Percentiles rank a stretch among this genome's conserved stretches.
Evolutionary conservation across 2,329 filamentous ascomycete species (phyloP).

Genomic region (Fusarium sp.): DNA sequence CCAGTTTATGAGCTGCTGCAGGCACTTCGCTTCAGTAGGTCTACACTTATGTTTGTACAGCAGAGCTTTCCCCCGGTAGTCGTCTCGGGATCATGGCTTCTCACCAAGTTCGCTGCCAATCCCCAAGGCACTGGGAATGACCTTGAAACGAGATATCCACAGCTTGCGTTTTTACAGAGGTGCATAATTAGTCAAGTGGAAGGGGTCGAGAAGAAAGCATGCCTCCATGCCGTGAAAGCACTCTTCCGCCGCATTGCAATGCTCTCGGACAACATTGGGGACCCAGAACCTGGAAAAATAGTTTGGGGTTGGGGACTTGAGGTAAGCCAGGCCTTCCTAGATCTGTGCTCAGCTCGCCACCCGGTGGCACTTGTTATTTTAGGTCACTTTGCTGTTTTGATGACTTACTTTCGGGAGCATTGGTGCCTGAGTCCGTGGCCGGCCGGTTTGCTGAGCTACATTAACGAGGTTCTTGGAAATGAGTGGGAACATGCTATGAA

Average conservation of each 20-base stretch:
- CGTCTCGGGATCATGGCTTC: neutral
- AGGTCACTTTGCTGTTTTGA: neutral
- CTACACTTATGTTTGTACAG: neutral
- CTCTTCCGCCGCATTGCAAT: neutral
- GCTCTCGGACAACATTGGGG: neutral
- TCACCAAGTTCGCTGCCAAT: neutral
- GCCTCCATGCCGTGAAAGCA: neutral
- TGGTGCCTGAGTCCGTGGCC: neutral
- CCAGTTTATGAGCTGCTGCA: neutral
- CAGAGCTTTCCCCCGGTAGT: neutral
- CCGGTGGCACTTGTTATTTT: neutral
- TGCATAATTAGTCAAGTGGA: neutral
- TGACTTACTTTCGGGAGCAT: neutral
- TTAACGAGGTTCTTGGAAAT: neutral
- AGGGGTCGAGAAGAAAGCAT: neutral
- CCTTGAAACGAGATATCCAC: neutral
- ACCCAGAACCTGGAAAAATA: neutral
- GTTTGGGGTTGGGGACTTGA: neutral
- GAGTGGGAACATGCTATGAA: neutral
- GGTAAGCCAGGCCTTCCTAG: neutral
- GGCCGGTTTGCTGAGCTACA: neutral
- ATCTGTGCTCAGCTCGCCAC: neutral
- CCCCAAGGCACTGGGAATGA: neutral
- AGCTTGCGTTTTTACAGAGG: rapidly evolving
- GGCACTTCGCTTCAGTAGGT: neutral